A percentile compares a stretch with the other conserved stretches of the same genome.
phyloP scores from a whole-genome alignment of 257 asterid genomes.

The Plantago ovata region DNA sequence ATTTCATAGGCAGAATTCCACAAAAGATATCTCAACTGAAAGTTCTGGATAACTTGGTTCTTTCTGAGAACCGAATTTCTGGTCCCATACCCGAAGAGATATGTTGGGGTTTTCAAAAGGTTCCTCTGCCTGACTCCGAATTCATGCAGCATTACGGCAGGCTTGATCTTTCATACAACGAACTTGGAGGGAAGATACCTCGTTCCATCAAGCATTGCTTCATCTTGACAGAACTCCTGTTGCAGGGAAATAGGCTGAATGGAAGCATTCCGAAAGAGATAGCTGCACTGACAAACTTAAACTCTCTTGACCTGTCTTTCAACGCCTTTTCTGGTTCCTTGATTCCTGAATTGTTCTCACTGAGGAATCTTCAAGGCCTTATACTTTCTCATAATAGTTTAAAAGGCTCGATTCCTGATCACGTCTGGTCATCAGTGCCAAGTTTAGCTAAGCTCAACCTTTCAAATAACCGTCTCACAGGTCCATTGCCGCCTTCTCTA shows the following conservation, averaged over 20 bases:
- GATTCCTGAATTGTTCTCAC: slow-evolving; percentile 31
- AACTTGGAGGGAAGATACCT: slow-evolving; percentile 60
- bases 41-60: slow-evolving; percentile 68
- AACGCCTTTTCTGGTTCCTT: slow-evolving; percentile 49
- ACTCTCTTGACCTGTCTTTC: slow-evolving; percentile 54
- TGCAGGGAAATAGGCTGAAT: slow-evolving; percentile 61
- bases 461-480: slow-evolving; percentile 47
- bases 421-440: slow-evolving; percentile 25
- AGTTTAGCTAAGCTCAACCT: slow-evolving; percentile 58
- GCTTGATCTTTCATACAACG: slow-evolving; percentile 76
- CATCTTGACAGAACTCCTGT: slow-evolving; percentile 38
- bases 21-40: slow-evolving; percentile 44
- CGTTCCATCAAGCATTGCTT: slow-evolving; percentile 43
- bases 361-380: slow-evolving; percentile 67
- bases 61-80: slow-evolving; percentile 51
- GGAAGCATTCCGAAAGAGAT: slow-evolving; percentile 73
- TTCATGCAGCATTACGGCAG: slow-evolving; percentile 72
- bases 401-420: slow-evolving; percentile 48
- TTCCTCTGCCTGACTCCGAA: slow-evolving; percentile 72
- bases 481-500: slow-evolving; percentile 54
- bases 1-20: slow-evolving; percentile 50
- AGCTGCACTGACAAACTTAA: slow-evolving; percentile 41
- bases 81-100: slow-evolving; percentile 74
- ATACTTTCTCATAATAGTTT: slow-evolving; percentile 57
- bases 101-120: slow-evolving; percentile 67